phyloP scores from a whole-genome alignment of 2,329 filamentous ascomycete genomes.

The Aureobasidium vineae region DNA sequence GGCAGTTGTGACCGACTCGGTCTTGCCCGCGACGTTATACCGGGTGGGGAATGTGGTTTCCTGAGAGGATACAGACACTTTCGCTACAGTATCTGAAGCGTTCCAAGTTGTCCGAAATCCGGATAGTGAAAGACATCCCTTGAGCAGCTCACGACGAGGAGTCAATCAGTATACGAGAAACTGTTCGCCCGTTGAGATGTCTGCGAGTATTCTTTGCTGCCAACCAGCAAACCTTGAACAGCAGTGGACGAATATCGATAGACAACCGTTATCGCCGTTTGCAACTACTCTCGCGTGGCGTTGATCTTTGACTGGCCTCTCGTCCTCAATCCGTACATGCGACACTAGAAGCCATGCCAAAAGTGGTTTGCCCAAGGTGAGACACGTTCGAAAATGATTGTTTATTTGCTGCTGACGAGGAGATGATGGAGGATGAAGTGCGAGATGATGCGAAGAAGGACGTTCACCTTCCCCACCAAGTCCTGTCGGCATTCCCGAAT shows the following conservation, averaged over 20 bases:
- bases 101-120: neutral
- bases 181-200: too few relatives aligned
- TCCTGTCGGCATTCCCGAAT: neutral
- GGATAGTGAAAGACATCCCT: neutral
- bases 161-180: neutral
- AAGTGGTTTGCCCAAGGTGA: neutral
- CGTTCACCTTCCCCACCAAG: neutral
- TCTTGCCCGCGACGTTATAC: constrained; percentile 17
- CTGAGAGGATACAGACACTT: neutral
- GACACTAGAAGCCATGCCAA: neutral
- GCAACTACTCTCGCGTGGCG: constrained; percentile 10
- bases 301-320: neutral
- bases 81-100: neutral
- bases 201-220: neutral
- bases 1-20: neutral
- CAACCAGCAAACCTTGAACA: neutral
- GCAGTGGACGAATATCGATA: constrained; percentile 16
- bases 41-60: neutral
- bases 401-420: neutral
- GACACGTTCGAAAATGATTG: constrained; percentile 20
- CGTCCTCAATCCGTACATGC: neutral
- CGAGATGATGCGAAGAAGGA: neutral
- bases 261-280: constrained; percentile 17
- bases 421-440: constrained; percentile 9
- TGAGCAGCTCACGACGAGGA: neutral